Evolutionary conservation across 2,329 filamentous ascomycete species (phyloP).

Genomic region (Neopestalotiopsis rosae): DNA sequence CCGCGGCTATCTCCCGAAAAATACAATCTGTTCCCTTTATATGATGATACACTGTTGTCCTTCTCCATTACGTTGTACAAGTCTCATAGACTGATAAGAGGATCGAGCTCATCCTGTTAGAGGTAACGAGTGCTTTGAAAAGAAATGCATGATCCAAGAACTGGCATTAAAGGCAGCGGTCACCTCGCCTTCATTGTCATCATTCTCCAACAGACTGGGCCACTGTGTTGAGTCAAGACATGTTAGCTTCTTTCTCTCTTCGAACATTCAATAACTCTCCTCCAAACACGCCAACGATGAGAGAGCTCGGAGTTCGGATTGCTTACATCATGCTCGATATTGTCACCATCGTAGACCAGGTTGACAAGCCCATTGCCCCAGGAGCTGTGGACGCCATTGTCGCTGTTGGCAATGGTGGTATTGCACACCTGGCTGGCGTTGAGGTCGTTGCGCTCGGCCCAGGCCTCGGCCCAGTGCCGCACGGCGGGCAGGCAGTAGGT

Average conservation of each 20-base stretch:
- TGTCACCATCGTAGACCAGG: conserved; percentile 21
- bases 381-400: conserved; percentile 10
- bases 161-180: conserved; percentile 19
- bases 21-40: neutral
- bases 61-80: neutral
- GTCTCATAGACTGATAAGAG: neutral
- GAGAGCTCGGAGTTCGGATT: neutral
- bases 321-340: conserved; percentile 18
- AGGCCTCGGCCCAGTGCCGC: conserved; percentile 39
- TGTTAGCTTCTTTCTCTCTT: neutral
- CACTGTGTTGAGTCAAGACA: neutral
- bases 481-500: conserved; percentile 46
- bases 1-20: neutral
- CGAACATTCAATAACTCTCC: neutral
- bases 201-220: conserved; percentile 17
- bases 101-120: neutral
- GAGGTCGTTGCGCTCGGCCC: conserved; percentile 38
- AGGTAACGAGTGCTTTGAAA: conserved; percentile 12
- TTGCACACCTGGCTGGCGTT: conserved; percentile 1
- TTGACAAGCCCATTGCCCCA: conserved; percentile 17
- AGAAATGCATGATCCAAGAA: conserved; percentile 18
- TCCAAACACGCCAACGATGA: neutral
- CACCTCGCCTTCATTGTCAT: conserved; percentile 15
- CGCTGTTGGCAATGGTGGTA: conserved; percentile 11
- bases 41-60: neutral